Base-by-base conservation (phyloP, 1,139 yeast species). In the Hanseniaspora gamundiae region DNA sequence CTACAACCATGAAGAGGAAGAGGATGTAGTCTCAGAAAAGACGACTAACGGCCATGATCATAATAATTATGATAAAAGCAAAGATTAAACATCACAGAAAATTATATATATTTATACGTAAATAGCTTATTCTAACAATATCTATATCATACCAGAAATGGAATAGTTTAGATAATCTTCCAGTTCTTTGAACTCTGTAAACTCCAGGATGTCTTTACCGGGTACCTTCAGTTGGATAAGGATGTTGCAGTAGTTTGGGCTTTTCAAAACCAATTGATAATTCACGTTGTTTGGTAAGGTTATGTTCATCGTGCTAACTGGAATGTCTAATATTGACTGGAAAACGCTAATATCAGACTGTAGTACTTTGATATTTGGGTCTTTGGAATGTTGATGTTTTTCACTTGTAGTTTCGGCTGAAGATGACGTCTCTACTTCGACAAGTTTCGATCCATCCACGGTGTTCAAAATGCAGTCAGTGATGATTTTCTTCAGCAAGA, bases 161-260 rank as follows among this genome's bases (percentile, higher is more conserved):
- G 39, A 36, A 19, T 22, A 60, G 45, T 57, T 57, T 39, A 59
- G 45, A 41, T 59, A 59, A 35, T 60, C 64, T 46, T 60, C 64
- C 14, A 58, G 48, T 41, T 58, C 63, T 43, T 58, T 58, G 40
- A 59, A 58, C 40, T 60, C 62, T 1, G 61, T 47, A 43, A 59
- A 60, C 17, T 48, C 48, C 8, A 62, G 51, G 35, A 57, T 53
- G 35, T 58, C 59, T n/a, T 47, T 39, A 10, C 45, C 47, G 11
- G 43, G 42, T 11, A 42, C 46, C 4, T 41, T 50, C 16, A 60
- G 49, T 11, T 42, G 42, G 3, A 58, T 52, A 6, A 54, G 48
- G 1, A 61, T 61, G 40, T 58, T 58, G 42, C 62, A 60, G 43
- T 58, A 59, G 43, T 60, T 59, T 10, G 61, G 54, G 39, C 59